Percentiles rank a stretch among this genome's conserved stretches.
phyloP scores from a whole-genome alignment of 345 rosid genomes.

The Eucalyptus microcorys region DNA sequence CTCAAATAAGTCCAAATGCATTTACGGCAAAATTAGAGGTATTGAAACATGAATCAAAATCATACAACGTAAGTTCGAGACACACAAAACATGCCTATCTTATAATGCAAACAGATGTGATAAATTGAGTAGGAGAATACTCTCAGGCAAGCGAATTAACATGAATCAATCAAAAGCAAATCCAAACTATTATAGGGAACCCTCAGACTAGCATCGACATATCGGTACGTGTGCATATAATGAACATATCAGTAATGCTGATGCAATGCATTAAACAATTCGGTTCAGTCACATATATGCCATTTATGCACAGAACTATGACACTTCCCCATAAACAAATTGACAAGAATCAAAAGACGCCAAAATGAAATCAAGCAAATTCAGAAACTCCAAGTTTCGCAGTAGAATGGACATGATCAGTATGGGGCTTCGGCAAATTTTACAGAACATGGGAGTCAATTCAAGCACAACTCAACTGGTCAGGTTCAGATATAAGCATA shows the following conservation, averaged over 20 bases:
- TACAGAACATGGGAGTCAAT: not conserved
- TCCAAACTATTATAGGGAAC: not conserved
- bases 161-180: not conserved
- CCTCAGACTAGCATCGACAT: not conserved
- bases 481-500: not conserved
- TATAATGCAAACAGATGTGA: not conserved
- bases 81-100: not conserved
- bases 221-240: not conserved
- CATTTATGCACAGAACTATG: not conserved
- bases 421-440: not conserved
- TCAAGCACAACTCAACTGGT: not conserved
- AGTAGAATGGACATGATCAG: not conserved
- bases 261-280: not conserved
- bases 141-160: not conserved
- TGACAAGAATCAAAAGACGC: not conserved
- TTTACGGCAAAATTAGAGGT: not conserved
- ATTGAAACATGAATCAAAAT: not conserved
- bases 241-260: not conserved
- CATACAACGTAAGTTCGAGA: rapidly evolving
- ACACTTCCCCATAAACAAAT: not conserved
- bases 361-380: not conserved
- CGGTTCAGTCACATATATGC: not conserved
- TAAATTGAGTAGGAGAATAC: not conserved
- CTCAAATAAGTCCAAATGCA: not conserved
- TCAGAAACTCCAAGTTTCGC: not conserved